Percentiles rank a stretch among this genome's conserved stretches.
These are phyloP conservation scores for Serendipita vermifera DNA, from an alignment of 768 basidiomycete species.

Conservation along the genomic window DNA sequence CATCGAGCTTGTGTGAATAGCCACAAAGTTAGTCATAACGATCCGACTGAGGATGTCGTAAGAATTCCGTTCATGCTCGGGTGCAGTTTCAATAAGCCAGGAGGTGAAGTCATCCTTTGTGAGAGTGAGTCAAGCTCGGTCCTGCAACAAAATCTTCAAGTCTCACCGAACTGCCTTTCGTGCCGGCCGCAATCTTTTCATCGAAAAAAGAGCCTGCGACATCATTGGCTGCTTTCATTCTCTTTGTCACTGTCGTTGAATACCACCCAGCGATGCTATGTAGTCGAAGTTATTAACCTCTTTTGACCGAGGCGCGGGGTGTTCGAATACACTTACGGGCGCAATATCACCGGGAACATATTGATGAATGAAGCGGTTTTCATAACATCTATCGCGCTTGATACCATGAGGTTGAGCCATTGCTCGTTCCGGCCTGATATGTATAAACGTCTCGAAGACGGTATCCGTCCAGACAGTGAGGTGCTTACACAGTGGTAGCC, in stretches of 20 bases:
- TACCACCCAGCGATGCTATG: no score
- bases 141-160: no score
- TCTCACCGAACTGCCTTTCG: no score
- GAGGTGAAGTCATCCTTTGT: constrained; percentile 33
- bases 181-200: no score
- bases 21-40: constrained; percentile 30
- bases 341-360: background rate
- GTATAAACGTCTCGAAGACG: no score
- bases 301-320: no score
- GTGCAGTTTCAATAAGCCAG: constrained; percentile 33
- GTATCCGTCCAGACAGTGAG: no score
- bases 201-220: no score
- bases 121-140: no score
- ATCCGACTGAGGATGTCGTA: constrained; percentile 24
- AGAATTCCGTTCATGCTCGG: constrained; percentile 23
- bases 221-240: no score
- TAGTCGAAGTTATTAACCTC: no score
- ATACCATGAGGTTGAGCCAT: background rate
- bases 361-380: background rate
- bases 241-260: no score
- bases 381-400: background rate
- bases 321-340: background rate
- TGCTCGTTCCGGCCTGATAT: background rate
- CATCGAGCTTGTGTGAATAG: constrained; percentile 31
- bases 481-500: constrained; percentile 31